Evolutionary conservation across 257 asterid genomes (phyloP), one percentile per base, ranked within the genome.

Genomic region (Penstemon barbatus): DNA sequence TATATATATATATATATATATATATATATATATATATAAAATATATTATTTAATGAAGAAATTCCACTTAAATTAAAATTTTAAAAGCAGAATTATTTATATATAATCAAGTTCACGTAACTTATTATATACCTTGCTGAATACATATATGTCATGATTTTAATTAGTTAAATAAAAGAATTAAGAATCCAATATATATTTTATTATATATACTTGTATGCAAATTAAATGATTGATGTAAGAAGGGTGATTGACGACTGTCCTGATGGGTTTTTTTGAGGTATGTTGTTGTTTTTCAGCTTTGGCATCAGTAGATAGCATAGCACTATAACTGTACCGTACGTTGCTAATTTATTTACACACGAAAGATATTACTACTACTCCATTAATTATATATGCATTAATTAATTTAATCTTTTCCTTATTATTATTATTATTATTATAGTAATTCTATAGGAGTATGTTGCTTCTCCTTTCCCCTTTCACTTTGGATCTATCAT

Each of bases 401-500:
- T 60, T 43, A 13, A 25, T 25, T 15, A 15, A 15, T 15, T 25
- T 15, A 15, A 15, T 15, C 18, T 15, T 15, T 15, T 15, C 18
- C 18, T 15, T 15, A 15, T 15, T 15, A 15, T 15, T 15, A 15
- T 15, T 15, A 15, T 15, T 15, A 15, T 15, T 15, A 15, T 15
- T 15, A 15, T 15, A 15, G 18, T 15, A 15, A 15, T 15, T 15
- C 18, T 15, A 15, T 15, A 15, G 18, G 18, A n/a, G n/a, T 49
- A 37, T 50, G 63, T 69, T 63, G 71, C 75, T 74, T 69, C 70
- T 71, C 46, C 52, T 50, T 51, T 65, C 65, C 48, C 71, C 69
- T 70, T 65, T 69, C 72, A 68, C 75, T 77, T 72, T 84, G 87
- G 80, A 81, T 82, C 85, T 69, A 78, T 84, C 85, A 71, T 81